phyloP scores from a whole-genome alignment of 78 protist species.

The Creolimax fragrantissima region DNA sequence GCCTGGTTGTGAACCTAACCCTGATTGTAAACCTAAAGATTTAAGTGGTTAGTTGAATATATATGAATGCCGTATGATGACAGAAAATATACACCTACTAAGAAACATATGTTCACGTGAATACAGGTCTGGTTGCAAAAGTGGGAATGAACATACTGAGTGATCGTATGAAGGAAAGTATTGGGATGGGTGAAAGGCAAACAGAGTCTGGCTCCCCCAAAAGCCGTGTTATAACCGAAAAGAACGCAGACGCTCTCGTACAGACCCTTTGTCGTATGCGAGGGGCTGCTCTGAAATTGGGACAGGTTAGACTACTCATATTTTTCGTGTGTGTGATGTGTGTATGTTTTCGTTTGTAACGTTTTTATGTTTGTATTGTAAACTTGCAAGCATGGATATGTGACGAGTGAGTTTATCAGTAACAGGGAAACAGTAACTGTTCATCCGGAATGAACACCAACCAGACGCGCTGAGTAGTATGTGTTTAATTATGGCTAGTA shows the following conservation, averaged over 20 bases:
- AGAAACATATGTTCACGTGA: neutral
- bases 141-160: neutral
- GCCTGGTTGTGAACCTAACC: neutral
- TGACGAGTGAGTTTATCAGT: no score
- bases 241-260: slow-evolving; percentile 15
- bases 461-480: no score
- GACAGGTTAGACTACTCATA: slow-evolving; percentile 27
- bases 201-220: neutral
- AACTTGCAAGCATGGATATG: no score
- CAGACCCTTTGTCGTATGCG: slow-evolving; percentile 70
- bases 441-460: no score
- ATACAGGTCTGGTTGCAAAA: neutral
- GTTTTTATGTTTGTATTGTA: neutral
- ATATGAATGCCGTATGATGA: neutral
- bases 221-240: neutral
- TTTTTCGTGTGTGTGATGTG: neutral
- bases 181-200: neutral
- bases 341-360: neutral
- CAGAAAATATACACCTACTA: neutral
- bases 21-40: neutral
- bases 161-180: neutral
- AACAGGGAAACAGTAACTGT: no score
- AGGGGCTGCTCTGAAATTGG: slow-evolving; percentile 84
- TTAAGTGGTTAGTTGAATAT: neutral
- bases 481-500: no score